phyloP scores from a whole-genome alignment of 257 asterid species.

The Solanum megistacrolobum region DNA sequence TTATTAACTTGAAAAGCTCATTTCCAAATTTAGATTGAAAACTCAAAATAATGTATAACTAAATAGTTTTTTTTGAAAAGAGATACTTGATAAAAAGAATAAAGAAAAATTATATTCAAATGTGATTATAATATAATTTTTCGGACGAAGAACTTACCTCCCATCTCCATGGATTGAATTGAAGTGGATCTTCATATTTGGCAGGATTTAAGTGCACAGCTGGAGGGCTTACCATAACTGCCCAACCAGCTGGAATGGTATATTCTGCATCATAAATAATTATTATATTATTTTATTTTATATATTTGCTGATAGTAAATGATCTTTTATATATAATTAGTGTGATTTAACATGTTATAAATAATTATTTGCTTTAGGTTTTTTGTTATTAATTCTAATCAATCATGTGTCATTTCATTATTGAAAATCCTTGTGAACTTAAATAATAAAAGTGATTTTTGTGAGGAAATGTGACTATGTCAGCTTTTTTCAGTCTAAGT shows the following conservation, averaged over 20 bases:
- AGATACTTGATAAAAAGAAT: no score
- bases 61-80: background rate
- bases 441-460: no score
- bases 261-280: no score
- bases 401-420: no score
- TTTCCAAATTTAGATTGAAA: background rate
- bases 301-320: background rate
- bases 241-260: slow-evolving; percentile 81
- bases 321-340: no score
- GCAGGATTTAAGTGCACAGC: slow-evolving; percentile 78
- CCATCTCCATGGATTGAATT: slow-evolving; percentile 93
- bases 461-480: no score
- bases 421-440: no score
- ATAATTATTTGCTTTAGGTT: no score
- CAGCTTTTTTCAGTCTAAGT: no score
- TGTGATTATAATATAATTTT: background rate
- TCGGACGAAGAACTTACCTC: slow-evolving; percentile 25
- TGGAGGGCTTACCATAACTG: slow-evolving; percentile 80
- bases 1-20: background rate
- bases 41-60: background rate
- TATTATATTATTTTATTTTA: background rate
- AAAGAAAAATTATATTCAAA: background rate
- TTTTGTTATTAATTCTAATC: no score
- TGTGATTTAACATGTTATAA: no score
- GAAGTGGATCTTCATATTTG: slow-evolving; percentile 60